phyloP scores from a whole-genome alignment of 2,329 filamentous ascomycete genomes.

The Nectriaceae sp. region DNA sequence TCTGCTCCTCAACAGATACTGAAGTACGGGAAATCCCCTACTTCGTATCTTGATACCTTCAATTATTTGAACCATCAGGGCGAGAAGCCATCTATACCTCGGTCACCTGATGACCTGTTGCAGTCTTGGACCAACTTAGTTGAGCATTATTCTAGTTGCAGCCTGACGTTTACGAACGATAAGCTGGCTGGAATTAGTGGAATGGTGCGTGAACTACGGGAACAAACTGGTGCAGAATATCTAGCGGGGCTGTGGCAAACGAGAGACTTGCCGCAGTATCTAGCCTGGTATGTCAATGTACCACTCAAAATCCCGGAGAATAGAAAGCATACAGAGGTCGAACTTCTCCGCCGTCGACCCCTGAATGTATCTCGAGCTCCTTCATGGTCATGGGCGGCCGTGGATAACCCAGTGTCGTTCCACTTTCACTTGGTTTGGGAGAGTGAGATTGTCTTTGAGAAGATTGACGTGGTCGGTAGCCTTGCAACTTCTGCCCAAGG shows the following conservation, averaged over 20 bases:
- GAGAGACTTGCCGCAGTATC: background rate
- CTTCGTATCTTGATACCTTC: background rate
- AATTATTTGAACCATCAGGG: background rate
- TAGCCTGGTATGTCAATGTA: no score
- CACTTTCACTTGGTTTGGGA: no score
- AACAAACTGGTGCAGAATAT: background rate
- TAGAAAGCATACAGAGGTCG: background rate
- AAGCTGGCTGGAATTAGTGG: background rate
- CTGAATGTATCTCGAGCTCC: background rate
- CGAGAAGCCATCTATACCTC: background rate
- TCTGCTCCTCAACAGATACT: background rate
- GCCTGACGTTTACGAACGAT: background rate
- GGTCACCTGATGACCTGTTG: background rate
- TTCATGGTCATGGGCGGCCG: background rate
- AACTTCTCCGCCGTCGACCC: background rate
- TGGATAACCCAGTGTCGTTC: background rate
- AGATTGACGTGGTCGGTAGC: background rate
- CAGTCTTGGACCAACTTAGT: background rate
- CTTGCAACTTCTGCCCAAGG: background rate
- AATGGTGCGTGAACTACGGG: background rate
- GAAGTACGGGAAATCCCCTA: background rate
- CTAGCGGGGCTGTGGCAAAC: background rate
- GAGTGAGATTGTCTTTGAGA: background rate
- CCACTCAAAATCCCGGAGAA: background rate
- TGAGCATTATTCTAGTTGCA: background rate